phyloP scores from a whole-genome alignment of 129 eudicot species.

The Helichrysum umbraculigerum region DNA sequence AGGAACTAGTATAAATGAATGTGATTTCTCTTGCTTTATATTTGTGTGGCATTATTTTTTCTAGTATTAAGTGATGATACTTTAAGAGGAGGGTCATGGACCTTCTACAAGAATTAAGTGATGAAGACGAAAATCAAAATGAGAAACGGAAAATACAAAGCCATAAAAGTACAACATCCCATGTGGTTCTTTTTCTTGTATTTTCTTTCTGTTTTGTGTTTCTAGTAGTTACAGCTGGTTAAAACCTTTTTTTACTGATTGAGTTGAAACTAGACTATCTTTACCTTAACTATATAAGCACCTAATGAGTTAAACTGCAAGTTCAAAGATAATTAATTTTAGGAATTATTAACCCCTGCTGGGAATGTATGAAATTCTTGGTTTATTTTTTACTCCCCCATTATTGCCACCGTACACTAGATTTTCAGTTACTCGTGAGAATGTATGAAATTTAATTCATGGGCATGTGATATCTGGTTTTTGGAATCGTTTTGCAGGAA shows the following conservation, averaged over 20 bases:
- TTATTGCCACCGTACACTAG: background rate
- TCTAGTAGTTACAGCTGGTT: background rate
- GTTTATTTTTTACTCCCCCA: background rate
- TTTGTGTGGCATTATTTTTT: background rate
- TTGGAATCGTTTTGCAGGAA: slow-evolving; percentile 51
- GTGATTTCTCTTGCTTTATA: too few species aligned
- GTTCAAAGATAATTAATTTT: background rate
- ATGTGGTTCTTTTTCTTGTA: background rate
- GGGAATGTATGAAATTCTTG: background rate
- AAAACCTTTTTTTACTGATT: background rate
- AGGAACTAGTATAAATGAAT: too few species aligned
- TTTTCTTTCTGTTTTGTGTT: background rate
- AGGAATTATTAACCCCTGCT: background rate
- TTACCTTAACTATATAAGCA: background rate
- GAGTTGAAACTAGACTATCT: background rate
- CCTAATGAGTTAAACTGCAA: background rate
- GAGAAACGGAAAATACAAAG: background rate
- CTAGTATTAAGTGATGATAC: background rate
- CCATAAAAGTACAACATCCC: background rate
- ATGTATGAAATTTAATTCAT: background rate
- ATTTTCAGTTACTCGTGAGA: background rate
- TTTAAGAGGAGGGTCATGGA: background rate
- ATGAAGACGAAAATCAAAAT: too few species aligned
- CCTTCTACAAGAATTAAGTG: background rate
- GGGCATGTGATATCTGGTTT: background rate